phyloP scores from a whole-genome alignment of 164 flowering plant species.

The Nymphaea thermarum region DNA sequence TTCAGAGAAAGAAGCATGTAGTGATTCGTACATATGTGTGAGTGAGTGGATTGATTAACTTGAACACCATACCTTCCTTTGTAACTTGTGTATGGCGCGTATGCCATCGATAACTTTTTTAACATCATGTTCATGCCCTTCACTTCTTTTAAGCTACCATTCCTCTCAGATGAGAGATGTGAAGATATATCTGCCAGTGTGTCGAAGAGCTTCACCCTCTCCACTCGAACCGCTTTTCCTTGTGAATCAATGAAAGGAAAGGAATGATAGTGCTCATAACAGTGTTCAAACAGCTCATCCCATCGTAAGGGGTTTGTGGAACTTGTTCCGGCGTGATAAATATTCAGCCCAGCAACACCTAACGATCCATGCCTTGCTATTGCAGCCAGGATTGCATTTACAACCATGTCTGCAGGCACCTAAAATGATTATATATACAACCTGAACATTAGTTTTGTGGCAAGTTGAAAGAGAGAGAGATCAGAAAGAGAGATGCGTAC shows the following conservation, averaged over 20 bases:
- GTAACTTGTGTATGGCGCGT: not conserved
- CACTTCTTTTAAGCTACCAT: too few species aligned
- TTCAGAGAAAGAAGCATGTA: too few species aligned
- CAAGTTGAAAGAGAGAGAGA: too few species aligned
- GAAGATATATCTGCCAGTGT: slow-evolving; percentile 67
- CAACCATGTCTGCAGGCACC: slow-evolving; percentile 97
- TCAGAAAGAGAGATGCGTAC: too few species aligned
- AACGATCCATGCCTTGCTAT: slow-evolving; percentile 69
- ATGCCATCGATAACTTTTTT: not conserved
- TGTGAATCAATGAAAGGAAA: slow-evolving; percentile 49
- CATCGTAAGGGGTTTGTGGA: slow-evolving; percentile 66
- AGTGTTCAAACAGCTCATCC: slow-evolving; percentile 37
- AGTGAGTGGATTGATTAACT: too few species aligned
- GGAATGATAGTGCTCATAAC: slow-evolving; percentile 48
- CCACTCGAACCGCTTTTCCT: slow-evolving; percentile 54
- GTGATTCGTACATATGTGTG: too few species aligned
- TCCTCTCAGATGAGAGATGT: slow-evolving; percentile 36
- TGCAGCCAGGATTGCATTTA: slow-evolving; percentile 82
- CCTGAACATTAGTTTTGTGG: too few species aligned
- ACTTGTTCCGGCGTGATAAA: slow-evolving; percentile 80
- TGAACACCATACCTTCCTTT: not conserved
- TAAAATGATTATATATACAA: slow-evolving; percentile 7
- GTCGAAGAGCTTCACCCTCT: slow-evolving; percentile 50
- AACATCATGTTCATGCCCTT: too few species aligned
- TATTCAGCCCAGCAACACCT: slow-evolving; percentile 37